phyloP scores from a whole-genome alignment of 495 filamentous ascomycete genomes.

The Xylaria grammica region DNA sequence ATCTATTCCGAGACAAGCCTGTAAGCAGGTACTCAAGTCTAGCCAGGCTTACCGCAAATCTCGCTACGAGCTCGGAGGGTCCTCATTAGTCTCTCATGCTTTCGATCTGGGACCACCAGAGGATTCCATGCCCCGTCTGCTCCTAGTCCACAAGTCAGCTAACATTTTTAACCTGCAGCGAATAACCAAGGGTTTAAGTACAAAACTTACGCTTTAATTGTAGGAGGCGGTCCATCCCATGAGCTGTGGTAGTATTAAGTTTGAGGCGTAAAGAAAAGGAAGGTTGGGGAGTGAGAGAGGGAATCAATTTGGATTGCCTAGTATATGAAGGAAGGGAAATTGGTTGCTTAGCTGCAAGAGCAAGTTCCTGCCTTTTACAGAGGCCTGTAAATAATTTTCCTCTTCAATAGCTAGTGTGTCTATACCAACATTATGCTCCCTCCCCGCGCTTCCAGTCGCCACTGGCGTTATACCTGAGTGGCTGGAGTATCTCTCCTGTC shows the following conservation, averaged over 20 bases:
- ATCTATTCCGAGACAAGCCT: too few species aligned
- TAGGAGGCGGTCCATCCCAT: neutral
- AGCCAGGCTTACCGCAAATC: constrained; percentile 16
- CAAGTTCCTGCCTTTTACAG: neutral
- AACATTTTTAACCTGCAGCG: neutral
- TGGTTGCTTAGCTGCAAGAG: neutral
- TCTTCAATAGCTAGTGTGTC: neutral
- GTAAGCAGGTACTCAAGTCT: too few species aligned
- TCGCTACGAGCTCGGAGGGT: constrained; percentile 3
- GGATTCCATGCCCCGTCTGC: neutral
- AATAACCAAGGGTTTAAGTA: neutral
- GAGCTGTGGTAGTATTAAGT: neutral
- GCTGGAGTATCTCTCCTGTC: constrained; percentile 14
- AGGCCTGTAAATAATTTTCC: neutral
- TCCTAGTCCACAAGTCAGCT: neutral
- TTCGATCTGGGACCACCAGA: neutral
- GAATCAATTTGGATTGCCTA: neutral
- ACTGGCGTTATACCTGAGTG: constrained; percentile 11
- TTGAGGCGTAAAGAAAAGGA: neutral
- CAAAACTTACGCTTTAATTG: constrained; percentile 5
- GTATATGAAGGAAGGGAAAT: neutral
- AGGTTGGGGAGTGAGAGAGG: neutral
- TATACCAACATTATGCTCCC: neutral
- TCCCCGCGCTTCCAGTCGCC: neutral
- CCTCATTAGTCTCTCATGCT: neutral